phyloP scores from a whole-genome alignment of 805 yeast genomes.

The Metschnikowia shivogae region DNA sequence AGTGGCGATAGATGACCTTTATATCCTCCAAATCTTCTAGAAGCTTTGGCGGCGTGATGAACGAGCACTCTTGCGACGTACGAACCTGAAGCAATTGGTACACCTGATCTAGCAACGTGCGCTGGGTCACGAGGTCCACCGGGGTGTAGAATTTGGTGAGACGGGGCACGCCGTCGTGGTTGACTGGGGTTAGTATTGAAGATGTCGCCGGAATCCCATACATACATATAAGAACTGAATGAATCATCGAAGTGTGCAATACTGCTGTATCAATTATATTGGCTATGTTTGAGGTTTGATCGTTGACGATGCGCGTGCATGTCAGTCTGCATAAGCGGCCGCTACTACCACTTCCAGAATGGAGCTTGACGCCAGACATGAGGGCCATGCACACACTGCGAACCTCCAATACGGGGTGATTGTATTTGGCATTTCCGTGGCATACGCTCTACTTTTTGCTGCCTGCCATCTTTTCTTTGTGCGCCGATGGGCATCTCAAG shows the following conservation, averaged over 20 bases:
- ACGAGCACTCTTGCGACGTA: constrained; percentile 76
- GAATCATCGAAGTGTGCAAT: constrained; percentile 58
- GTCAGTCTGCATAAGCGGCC: constrained; percentile 1
- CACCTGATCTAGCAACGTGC: constrained; percentile 74
- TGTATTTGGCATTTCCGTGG: constrained; percentile 38
- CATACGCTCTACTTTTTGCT: constrained; percentile 36
- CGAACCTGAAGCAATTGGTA: constrained; percentile 70
- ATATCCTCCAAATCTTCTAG: constrained; percentile 67
- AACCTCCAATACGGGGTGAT: constrained; percentile 61
- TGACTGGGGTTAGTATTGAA: constrained; percentile 48
- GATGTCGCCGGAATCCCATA: constrained; percentile 12
- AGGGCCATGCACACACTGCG: constrained; percentile 45
- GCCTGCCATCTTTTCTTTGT: constrained; percentile 29
- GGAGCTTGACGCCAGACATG: constrained; percentile 39
- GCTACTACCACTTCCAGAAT: not conserved
- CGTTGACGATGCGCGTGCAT: constrained; percentile 1
- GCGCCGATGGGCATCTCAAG: constrained; percentile 34
- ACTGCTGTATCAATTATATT: too few relatives aligned
- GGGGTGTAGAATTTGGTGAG: constrained; percentile 89
- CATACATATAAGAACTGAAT: constrained; percentile 78
- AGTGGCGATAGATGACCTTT: constrained; percentile 87
- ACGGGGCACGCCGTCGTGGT: constrained; percentile 86
- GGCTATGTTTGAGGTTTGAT: not conserved
- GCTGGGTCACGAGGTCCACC: constrained; percentile 79
- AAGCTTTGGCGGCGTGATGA: constrained; percentile 83